These are phyloP conservation scores for Speleostelium caveatum DNA, from an alignment of 78 protist species.

Conservation along the genomic window DNA sequence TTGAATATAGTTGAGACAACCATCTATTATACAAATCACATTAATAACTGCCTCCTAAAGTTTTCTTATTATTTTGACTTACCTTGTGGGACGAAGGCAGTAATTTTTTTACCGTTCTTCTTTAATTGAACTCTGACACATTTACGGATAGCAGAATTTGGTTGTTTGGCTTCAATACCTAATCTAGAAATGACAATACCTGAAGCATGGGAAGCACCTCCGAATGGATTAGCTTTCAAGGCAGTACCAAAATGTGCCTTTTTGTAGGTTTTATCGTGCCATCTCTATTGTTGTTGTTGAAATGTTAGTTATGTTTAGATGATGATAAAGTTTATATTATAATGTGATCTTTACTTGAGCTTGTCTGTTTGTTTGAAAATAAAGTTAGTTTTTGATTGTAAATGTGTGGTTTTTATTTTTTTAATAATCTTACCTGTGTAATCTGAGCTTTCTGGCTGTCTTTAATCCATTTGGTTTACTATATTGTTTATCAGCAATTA, in stretches of 20 bases:
- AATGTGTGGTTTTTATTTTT: too few species aligned
- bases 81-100: conserved; percentile 99
- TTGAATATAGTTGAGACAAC: conserved; percentile 99
- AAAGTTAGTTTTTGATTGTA: too few species aligned
- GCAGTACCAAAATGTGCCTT: conserved; percentile 92
- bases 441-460: conserved; percentile 89
- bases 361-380: too few species aligned
- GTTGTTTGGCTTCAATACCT: conserved; percentile 99
- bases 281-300: conserved; percentile 89
- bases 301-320: too few species aligned
- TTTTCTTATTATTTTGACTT: too few species aligned
- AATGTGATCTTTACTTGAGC: too few species aligned
- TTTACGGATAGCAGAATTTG: conserved; percentile 99
- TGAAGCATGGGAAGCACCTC: conserved; percentile 99
- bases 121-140: conserved; percentile 99
- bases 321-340: too few species aligned
- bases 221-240: conserved; percentile 97
- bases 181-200: conserved; percentile 96
- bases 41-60: too few species aligned
- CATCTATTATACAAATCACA: too few species aligned
- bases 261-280: conserved; percentile 99
- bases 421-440: too few species aligned
- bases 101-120: conserved; percentile 99
- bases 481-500: too few species aligned
- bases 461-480: conserved; percentile 84